Percentiles rank a stretch among this genome's conserved stretches.
Conservation (phyloP, 2,329 filamentous ascomycete species). For the Cladosporium sp. region DNA sequence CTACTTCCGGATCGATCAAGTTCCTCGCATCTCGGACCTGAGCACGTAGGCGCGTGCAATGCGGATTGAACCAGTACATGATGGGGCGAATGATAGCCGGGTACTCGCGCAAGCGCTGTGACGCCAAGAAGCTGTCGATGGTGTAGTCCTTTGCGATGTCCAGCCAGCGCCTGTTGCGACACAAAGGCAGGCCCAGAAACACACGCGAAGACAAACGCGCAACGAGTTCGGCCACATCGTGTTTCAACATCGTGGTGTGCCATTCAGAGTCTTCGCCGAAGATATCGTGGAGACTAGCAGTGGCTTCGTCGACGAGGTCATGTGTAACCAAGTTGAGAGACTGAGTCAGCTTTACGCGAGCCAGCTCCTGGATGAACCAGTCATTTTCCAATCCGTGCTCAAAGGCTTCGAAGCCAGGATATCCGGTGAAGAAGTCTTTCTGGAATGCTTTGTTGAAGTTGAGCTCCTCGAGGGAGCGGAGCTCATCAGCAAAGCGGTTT, state of each 20-base stretch:
- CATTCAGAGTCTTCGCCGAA: constrained; percentile 27
- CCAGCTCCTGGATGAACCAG: constrained; percentile 25
- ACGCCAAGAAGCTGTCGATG: constrained; percentile 37
- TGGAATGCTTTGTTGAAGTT: constrained; percentile 25
- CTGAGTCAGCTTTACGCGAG: constrained; percentile 29
- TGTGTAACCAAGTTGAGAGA: constrained; percentile 28
- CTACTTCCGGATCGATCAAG: constrained; percentile 39
- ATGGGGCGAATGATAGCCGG: constrained; percentile 39
- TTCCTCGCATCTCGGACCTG: constrained; percentile 35
- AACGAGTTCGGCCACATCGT: constrained; percentile 37
- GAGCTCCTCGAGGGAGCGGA: constrained; percentile 23
- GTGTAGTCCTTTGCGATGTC: constrained; percentile 38
- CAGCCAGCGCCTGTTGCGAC: constrained; percentile 43
- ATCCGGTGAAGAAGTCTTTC: constrained; percentile 23
- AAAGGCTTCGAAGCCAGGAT: constrained; percentile 23
- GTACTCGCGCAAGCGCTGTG: constrained; percentile 37
- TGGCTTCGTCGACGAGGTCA: constrained; percentile 31
- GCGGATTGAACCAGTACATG: constrained; percentile 38
- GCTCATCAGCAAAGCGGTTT: constrained; percentile 25
- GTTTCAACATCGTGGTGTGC: constrained; percentile 25
- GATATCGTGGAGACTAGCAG: constrained; percentile 22
- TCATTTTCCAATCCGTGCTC: constrained; percentile 20
- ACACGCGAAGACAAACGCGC: constrained; percentile 43
- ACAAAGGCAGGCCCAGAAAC: constrained; percentile 41
- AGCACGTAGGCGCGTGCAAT: constrained; percentile 36